Conservation (phyloP, 2,329 filamentous ascomycete species). For the Aspergillus sp. region DNA sequence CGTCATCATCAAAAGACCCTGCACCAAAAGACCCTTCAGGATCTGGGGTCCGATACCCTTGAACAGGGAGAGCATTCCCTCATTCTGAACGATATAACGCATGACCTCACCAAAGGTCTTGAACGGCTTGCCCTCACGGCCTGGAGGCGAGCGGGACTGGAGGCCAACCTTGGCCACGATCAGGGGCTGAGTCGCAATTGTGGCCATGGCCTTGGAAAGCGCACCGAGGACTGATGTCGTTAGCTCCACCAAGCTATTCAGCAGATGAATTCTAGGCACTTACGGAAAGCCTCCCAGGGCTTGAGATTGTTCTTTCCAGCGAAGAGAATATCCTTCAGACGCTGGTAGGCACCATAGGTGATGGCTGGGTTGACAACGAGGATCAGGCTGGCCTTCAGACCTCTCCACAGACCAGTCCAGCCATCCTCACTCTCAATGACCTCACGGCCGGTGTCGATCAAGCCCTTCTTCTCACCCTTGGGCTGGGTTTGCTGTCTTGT, state of each 20-base stretch:
- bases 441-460: constrained; percentile 83
- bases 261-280: constrained; percentile 40
- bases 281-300: constrained; percentile 87
- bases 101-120: constrained; percentile 93
- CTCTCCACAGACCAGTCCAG: constrained; percentile 84
- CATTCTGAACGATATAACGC: constrained; percentile 85
- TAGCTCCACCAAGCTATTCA: constrained; percentile 10
- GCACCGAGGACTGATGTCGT: constrained; percentile 72
- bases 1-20: constrained; percentile 98
- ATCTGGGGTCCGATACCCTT: constrained; percentile 96
- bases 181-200: constrained; percentile 86
- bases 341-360: constrained; percentile 95
- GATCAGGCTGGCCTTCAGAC: constrained; percentile 91
- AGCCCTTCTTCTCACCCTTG: constrained; percentile 78
- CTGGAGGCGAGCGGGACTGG: constrained; percentile 85
- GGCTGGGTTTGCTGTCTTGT: constrained; percentile 92
- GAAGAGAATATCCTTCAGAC: constrained; percentile 74
- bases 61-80: constrained; percentile 80
- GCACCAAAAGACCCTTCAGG: constrained; percentile 85
- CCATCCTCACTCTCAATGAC: constrained; percentile 90
- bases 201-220: constrained; percentile 88
- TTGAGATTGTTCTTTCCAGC: constrained; percentile 71
- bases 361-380: constrained; percentile 95
- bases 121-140: constrained; percentile 84
- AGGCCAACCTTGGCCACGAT: constrained; percentile 98